These are phyloP conservation scores for Xylaria sp. DNA, from an alignment of 2,329 filamentous ascomycete genomes.

Conservation along the genomic window DNA sequence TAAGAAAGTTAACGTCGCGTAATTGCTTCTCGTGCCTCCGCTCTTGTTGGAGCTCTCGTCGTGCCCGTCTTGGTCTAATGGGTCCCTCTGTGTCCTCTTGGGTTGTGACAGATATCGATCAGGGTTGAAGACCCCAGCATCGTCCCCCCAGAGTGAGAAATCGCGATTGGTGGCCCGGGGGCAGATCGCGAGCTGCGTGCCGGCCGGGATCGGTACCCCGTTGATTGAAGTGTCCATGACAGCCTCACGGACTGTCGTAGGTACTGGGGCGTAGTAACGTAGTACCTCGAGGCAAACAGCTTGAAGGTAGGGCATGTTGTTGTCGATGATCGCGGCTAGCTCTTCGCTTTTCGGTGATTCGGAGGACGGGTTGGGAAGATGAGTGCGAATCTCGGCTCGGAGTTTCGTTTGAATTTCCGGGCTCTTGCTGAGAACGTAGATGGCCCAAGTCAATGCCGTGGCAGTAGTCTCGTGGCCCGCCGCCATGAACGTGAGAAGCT, in stretches of 20 bases:
- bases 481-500: conserved; percentile 36
- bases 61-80: conserved; percentile 19
- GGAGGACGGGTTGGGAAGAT: conserved; percentile 28
- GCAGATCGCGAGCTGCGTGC: conserved; percentile 32
- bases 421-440: conserved; percentile 33
- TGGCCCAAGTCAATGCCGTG: conserved; percentile 33
- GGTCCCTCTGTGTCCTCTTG: conserved; percentile 23
- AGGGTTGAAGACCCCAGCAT: conserved; percentile 36
- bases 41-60: conserved; percentile 16
- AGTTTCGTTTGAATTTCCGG: conserved; percentile 34
- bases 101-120: conserved; percentile 33
- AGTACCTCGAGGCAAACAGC: conserved; percentile 36
- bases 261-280: conserved; percentile 35
- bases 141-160: conserved; percentile 34
- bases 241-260: conserved; percentile 35
- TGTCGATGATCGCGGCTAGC: conserved; percentile 30
- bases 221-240: conserved; percentile 33
- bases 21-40: conserved; percentile 33
- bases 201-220: conserved; percentile 30
- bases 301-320: conserved; percentile 36
- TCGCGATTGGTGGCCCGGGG: conserved; percentile 34
- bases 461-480: conserved; percentile 38
- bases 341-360: conserved; percentile 11
- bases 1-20: conserved; percentile 37
- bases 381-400: conserved; percentile 35